Conservation (phyloP, 2,329 filamentous ascomycete species). For the Chaetomium globosum region DNA sequence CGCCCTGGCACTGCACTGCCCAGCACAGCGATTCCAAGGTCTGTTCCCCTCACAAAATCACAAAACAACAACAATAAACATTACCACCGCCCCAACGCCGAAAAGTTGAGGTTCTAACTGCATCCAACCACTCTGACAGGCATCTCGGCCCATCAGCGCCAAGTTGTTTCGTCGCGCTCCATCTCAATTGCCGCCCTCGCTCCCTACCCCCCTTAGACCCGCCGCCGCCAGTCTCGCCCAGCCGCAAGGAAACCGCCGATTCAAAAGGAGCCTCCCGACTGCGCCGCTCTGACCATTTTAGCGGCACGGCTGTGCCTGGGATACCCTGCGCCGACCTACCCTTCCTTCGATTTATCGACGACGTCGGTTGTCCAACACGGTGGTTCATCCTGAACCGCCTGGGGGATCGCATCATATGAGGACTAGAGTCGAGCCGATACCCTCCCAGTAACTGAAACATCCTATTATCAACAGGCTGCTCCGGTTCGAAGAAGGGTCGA, state of each 20-base stretch:
- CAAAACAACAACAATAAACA: slow-evolving; percentile 15
- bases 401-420: slow-evolving; percentile 25
- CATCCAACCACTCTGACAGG: background rate
- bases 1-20: slow-evolving; percentile 15
- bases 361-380: slow-evolving; percentile 17
- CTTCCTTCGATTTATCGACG: slow-evolving; percentile 13
- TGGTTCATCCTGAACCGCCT: slow-evolving; percentile 21
- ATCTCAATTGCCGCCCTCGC: slow-evolving; percentile 21
- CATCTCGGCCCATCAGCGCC: slow-evolving; percentile 11
- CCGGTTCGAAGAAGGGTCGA: slow-evolving; percentile 33
- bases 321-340: slow-evolving; percentile 20
- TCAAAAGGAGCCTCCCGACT: slow-evolving; percentile 21
- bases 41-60: background rate
- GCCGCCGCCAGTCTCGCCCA: slow-evolving; percentile 16
- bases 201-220: background rate
- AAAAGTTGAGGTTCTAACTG: slow-evolving; percentile 10
- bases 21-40: slow-evolving; percentile 21
- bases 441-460: slow-evolving; percentile 16
- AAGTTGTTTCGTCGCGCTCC: slow-evolving; percentile 12
- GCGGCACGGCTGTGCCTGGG: slow-evolving; percentile 26
- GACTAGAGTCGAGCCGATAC: slow-evolving; percentile 10
- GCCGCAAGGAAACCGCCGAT: slow-evolving; percentile 21
- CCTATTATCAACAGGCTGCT: slow-evolving; percentile 21
- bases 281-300: slow-evolving; percentile 26
- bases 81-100: background rate